Evolutionary conservation across 768 basidiomycete species (phyloP).

Genomic region (Galerina marginata): DNA sequence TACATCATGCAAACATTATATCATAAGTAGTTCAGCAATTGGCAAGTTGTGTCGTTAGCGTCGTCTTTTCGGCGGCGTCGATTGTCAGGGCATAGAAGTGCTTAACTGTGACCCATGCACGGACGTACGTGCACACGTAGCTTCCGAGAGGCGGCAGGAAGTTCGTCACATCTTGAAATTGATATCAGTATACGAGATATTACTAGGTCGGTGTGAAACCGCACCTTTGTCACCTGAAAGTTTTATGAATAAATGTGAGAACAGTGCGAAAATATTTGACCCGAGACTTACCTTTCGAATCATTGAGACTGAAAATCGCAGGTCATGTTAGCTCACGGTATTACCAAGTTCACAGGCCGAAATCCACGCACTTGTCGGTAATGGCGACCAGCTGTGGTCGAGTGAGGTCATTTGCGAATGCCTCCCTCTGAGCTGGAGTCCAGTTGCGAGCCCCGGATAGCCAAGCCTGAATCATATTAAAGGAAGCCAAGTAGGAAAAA

Average conservation of each 20-base stretch:
- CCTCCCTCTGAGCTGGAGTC: slow-evolving; percentile 54
- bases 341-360: neutral
- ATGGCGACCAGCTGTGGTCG: slow-evolving; percentile 58
- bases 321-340: neutral
- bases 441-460: slow-evolving; percentile 56
- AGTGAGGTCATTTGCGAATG: slow-evolving; percentile 58
- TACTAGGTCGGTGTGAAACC: neutral
- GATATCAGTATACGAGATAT: neutral
- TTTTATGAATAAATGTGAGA: neutral
- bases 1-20: neutral
- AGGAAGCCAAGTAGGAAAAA: neutral
- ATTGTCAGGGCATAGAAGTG: slow-evolving; percentile 50
- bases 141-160: slow-evolving; percentile 51
- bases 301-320: neutral
- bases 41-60: slow-evolving; percentile 41
- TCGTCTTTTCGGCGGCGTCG: slow-evolving; percentile 53
- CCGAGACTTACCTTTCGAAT: slow-evolving; percentile 12
- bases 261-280: neutral
- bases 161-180: slow-evolving; percentile 39
- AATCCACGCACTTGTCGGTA: slow-evolving; percentile 37
- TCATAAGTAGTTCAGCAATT: slow-evolving; percentile 32
- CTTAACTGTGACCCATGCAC: slow-evolving; percentile 57
- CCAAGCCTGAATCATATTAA: slow-evolving; percentile 45
- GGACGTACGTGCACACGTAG: slow-evolving; percentile 55
- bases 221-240: slow-evolving; percentile 45